Base-by-base conservation (phyloP, 2,329 filamentous ascomycete species). In the Neonectria hederae region DNA sequence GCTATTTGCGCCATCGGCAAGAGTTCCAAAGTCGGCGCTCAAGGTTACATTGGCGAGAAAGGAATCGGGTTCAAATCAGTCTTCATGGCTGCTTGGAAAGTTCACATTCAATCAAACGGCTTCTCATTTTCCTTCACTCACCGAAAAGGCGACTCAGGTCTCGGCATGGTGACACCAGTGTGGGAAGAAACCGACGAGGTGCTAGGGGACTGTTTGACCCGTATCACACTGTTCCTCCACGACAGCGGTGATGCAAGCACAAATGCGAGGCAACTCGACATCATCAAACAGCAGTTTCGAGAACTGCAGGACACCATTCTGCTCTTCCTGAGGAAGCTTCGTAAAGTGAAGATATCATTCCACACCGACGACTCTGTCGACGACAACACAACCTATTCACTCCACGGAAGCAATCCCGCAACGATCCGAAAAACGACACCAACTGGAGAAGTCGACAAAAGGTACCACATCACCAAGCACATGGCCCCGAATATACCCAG, bases 31-130 rank as follows among this genome's bases (percentile, higher is more conserved):
- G 75, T 69, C 0, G 72, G 67, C 1, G 73, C 74, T 0, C 76
- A 80, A 7, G 79, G 79, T 0, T 84, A 83, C 43, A 83, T 83
- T n/a, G 83, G 83, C 2, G 81, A 82, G 59, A 85, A 85, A 58
- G 83, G 83, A 10, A 83, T 85, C 17, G 83, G 83, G 0, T 85
- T 85, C 74, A 85, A 86, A 63, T 83, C 83, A 0, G 82, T 83
- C 1, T 86, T 86, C 65, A 84, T 78, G 69, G 83, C 77, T 0
- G 81, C 83, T 0, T 78, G 73, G 62, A 79, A 77, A 28, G 83
- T 82, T 5, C 77, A 79, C 42, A 82, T 86, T 17, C 77, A 79
- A 22, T 86, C 83, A 0, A 79, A 80, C 0, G 19, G 65, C 26
- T 83, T 80, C 62, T 80, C 79, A 0, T 86, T 86, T 71, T 78